Base-by-base conservation (phyloP, 257 asterid species). In the Lycium ferocissimum region DNA sequence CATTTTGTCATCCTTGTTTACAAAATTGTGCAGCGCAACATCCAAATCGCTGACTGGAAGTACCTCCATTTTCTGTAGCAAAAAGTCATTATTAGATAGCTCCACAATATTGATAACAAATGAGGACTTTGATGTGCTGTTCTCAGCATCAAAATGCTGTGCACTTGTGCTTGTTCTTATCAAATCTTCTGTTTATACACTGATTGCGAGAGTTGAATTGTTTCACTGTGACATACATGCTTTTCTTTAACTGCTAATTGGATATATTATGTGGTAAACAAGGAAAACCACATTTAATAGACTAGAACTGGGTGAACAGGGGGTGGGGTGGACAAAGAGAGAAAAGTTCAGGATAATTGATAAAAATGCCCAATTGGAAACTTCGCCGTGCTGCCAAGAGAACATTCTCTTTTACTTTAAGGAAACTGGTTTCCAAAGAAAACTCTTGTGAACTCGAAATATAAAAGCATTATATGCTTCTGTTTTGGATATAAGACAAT, bases 41-140 rank as follows among this genome's bases (percentile, higher is more conserved):
- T 94, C 99, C 94, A 96, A 88, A 89, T 96, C 99, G 86, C 93
- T 89, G 86, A 96, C 99, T 0, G 99, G 98, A 85, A 96, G 98
- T 86, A 96, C 92, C 94, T 95, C 98, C 98, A 96, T 96, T 89
- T 93, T 95, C 98, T 96, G 95, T 54, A 83, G 72, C 65, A 85
- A 67, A 18, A 53, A 85, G 80, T 75, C 73, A 65, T 47, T 9
- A 83, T 20, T 79, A 85, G 43, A 54, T 69, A 83, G 80, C 82
- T 37, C 81, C 81, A 35, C 86, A 69, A 80, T 45, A 63, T 80
- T 82, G 59, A 58, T 57, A 61, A 81, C 54, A 38, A 76, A 82
- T 47, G 63, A 22, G 9, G 62, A 51, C 26, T 14, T 76, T 14
- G 49, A 76, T 26, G 82, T 14, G 40, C 65, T 51, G 63, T 51